These are phyloP conservation scores for Coemansia sp. DNA, from an alignment of 192 early-diverging fungal genomes.

Conservation along the genomic window DNA sequence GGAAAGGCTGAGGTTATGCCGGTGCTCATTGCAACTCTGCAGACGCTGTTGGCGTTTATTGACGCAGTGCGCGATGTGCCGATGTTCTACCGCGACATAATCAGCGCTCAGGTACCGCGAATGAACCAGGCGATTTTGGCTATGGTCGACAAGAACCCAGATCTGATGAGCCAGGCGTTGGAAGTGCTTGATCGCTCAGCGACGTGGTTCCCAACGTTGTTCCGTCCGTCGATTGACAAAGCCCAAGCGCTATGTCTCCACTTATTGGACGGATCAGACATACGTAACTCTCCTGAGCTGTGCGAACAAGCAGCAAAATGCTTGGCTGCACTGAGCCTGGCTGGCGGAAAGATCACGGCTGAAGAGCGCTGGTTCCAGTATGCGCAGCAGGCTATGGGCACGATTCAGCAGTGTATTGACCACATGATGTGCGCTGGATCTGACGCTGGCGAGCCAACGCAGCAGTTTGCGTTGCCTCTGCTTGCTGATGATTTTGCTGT, in stretches of 20 bases:
- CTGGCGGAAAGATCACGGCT: slow-evolving; percentile 36
- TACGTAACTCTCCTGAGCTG: background rate
- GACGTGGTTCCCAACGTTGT: slow-evolving; percentile 48
- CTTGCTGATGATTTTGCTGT: slow-evolving; percentile 30
- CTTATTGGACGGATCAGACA: slow-evolving; percentile 16
- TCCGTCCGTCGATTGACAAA: slow-evolving; percentile 48
- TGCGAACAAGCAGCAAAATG: slow-evolving; percentile 21
- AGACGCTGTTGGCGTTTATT: slow-evolving; percentile 39
- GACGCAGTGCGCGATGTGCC: slow-evolving; percentile 49
- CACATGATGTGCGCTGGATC: slow-evolving; percentile 32
- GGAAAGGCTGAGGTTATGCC: slow-evolving; percentile 32
- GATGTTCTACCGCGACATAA: slow-evolving; percentile 40
- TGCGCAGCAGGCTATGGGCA: slow-evolving; percentile 30
- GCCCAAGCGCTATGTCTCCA: slow-evolving; percentile 39
- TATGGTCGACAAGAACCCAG: slow-evolving; percentile 37
- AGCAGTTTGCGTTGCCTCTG: slow-evolving; percentile 19
- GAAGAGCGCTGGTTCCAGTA: slow-evolving; percentile 53
- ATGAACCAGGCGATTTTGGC: slow-evolving; percentile 49
- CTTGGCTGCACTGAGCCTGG: slow-evolving; percentile 28
- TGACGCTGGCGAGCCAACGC: background rate
- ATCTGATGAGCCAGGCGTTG: slow-evolving; percentile 20
- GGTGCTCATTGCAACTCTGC: slow-evolving; percentile 22
- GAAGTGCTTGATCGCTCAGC: slow-evolving; percentile 39
- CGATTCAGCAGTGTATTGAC: slow-evolving; percentile 43
- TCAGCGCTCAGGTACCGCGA: slow-evolving; percentile 37